Percentiles rank a stretch among this genome's conserved stretches.
Evolutionary conservation across 2,329 filamentous ascomycete genomes (phyloP).

Genomic region (Penicillium brasilianum): DNA sequence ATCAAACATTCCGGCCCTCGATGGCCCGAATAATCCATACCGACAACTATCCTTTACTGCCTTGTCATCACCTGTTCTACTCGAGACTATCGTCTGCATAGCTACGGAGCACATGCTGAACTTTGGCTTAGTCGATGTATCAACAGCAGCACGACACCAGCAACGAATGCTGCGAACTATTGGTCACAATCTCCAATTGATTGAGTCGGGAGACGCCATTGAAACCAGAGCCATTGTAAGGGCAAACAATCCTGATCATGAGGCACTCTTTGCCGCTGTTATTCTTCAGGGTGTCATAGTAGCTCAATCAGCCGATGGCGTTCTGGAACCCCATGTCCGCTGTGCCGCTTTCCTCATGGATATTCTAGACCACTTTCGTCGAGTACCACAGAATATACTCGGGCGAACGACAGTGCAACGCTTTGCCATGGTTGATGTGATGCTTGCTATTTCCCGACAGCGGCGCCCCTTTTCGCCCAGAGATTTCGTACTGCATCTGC

Average conservation of each 20-base stretch:
- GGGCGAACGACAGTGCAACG: slow-evolving; percentile 28
- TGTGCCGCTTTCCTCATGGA: slow-evolving; percentile 32
- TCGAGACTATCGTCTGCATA: slow-evolving; percentile 33
- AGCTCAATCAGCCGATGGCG: slow-evolving; percentile 29
- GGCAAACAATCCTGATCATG: slow-evolving; percentile 17
- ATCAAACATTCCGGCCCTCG: slow-evolving; percentile 30
- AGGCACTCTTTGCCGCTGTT: slow-evolving; percentile 28
- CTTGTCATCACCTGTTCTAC: slow-evolving; percentile 28
- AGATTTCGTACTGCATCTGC: slow-evolving; percentile 26
- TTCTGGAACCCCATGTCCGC: slow-evolving; percentile 30
- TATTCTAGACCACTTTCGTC: slow-evolving; percentile 21
- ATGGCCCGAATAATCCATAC: slow-evolving; percentile 33
- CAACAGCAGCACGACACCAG: slow-evolving; percentile 28
- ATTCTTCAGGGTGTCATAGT: slow-evolving; percentile 31
- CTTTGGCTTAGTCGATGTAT: slow-evolving; percentile 28
- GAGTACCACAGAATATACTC: slow-evolving; percentile 22
- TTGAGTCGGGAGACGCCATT: slow-evolving; percentile 9
- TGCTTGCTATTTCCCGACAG: slow-evolving; percentile 32
- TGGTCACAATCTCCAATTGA: slow-evolving; percentile 23
- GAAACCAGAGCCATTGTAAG: slow-evolving; percentile 7
- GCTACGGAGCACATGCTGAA: slow-evolving; percentile 35
- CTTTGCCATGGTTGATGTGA: slow-evolving; percentile 33
- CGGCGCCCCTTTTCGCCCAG: slow-evolving; percentile 26
- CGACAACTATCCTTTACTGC: slow-evolving; percentile 30
- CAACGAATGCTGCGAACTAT: slow-evolving; percentile 30